phyloP scores from a whole-genome alignment of 192 early-diverging fungal genomes.

The Neocallimastix lanati region DNA sequence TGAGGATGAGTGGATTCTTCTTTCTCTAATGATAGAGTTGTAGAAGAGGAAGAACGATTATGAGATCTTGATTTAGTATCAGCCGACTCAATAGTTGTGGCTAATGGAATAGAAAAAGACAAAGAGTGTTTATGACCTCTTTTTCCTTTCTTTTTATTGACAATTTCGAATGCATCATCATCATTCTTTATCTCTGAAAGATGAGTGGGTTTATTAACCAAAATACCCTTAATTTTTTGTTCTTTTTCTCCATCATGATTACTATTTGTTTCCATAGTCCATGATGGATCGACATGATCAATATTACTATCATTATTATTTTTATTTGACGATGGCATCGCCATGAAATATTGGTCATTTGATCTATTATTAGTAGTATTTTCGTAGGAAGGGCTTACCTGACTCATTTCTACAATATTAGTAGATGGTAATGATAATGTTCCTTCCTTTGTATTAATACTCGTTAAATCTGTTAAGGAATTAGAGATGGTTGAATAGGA shows the following conservation, averaged over 20 bases:
- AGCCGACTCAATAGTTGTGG: background rate
- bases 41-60: background rate
- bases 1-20: no score
- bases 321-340: no score
- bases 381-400: no score
- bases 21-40: no score
- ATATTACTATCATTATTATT: no score
- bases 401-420: no score
- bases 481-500: no score
- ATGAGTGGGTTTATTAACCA: background rate
- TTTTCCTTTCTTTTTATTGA: background rate
- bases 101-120: background rate
- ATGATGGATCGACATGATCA: background rate
- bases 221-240: background rate
- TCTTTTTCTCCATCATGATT: background rate
- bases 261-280: background rate
- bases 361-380: no score
- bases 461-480: no score
- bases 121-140: background rate
- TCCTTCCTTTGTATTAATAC: no score
- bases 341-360: no score
- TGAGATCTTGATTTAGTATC: background rate
- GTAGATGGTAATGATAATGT: no score
- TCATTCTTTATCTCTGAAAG: background rate
- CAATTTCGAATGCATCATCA: background rate